phyloP scores from a whole-genome alignment of 352 stramenopile species.

The Phytophthora pluvialis region DNA sequence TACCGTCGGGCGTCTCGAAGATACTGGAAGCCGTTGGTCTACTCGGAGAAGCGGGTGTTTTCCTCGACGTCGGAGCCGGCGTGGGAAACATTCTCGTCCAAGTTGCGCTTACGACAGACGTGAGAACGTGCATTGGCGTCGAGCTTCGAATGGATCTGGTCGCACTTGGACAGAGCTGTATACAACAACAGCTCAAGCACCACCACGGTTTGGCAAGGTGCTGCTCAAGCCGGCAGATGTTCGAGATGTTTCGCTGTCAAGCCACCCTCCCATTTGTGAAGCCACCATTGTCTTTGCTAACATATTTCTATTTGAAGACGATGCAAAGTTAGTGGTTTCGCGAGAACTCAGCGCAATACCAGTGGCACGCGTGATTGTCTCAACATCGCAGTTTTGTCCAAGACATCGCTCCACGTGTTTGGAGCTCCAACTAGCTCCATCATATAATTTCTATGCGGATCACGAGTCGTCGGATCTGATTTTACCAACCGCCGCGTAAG shows the following conservation, averaged over 20 bases:
- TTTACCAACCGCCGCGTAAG: too few species aligned
- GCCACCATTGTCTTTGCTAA: neutral
- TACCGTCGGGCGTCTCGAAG: neutral
- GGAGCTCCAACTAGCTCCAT: too few species aligned
- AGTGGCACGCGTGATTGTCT: neutral
- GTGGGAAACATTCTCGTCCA: conserved; percentile 8
- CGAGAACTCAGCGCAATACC: conserved; percentile 8
- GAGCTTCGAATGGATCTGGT: conserved; percentile 4
- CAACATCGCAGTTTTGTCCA: conserved; percentile 14
- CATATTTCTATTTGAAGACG: neutral
- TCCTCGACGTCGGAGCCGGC: neutral
- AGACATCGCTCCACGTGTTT: too few species aligned
- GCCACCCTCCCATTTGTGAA: neutral
- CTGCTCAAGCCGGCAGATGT: too few species aligned
- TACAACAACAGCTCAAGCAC: conserved; percentile 1
- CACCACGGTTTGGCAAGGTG: neutral
- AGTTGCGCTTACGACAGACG: conserved; percentile 4
- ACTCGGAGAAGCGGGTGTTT: neutral
- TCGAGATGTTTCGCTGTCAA: too few species aligned
- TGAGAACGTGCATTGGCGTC: neutral
- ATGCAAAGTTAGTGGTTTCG: neutral
- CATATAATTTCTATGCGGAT: too few species aligned
- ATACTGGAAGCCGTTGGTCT: conserved; percentile 2
- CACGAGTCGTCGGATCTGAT: too few species aligned
- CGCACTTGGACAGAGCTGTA: neutral